phyloP scores from a whole-genome alignment of 306 rosid species.

The Trichosanthes cucumerina region DNA sequence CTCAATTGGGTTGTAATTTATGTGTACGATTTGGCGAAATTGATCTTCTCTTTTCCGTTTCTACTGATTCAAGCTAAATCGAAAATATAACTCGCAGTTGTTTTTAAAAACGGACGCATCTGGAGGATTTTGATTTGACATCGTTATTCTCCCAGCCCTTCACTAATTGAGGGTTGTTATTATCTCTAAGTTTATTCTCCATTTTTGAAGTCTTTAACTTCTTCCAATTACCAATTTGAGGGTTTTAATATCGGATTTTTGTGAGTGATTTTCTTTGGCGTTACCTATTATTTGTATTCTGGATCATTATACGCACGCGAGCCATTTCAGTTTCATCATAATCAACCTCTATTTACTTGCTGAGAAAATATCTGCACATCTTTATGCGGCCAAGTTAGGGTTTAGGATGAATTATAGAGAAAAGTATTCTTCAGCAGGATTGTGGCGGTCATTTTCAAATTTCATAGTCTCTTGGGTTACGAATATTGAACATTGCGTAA shows the following conservation, averaged over 20 bases:
- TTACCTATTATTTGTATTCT: not conserved
- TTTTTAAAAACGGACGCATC: not conserved
- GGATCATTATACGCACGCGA: not conserved
- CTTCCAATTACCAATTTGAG: not conserved
- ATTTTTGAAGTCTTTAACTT: not conserved
- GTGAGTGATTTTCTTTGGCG: not conserved
- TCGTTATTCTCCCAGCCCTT: not conserved
- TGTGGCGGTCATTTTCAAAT: not conserved
- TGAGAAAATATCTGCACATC: not conserved
- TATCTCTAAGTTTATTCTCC: not conserved
- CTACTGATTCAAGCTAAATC: not conserved
- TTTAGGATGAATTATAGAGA: not conserved
- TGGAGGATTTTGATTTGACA: not conserved
- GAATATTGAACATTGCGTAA: not conserved
- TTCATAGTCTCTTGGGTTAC: not conserved
- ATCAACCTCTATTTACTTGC: not conserved
- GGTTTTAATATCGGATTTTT: not conserved
- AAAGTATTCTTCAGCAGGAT: not conserved
- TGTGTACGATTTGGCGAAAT: not conserved
- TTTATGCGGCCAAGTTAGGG: not conserved
- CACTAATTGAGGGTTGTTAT: not conserved
- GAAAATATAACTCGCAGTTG: not conserved
- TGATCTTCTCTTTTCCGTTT: not conserved
- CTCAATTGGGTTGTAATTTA: not conserved
- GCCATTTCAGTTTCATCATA: not conserved